Percentiles rank a stretch among this genome's conserved stretches.
These are phyloP conservation scores for Scedosporium dehoogii DNA, from an alignment of 2,329 filamentous ascomycete genomes.

Conservation along the genomic window DNA sequence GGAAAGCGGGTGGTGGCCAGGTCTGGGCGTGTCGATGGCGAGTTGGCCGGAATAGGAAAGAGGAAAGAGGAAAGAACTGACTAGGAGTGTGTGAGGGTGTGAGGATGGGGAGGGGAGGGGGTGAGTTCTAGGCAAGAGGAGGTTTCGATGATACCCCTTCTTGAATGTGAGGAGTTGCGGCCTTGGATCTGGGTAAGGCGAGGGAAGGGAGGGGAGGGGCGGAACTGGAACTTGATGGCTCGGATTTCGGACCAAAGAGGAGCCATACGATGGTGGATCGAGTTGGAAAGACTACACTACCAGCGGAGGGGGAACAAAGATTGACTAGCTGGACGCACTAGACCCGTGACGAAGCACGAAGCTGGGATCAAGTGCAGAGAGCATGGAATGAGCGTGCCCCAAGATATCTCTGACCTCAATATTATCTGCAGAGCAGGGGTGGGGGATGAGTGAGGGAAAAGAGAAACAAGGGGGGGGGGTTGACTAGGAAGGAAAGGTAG, in stretches of 20 bases:
- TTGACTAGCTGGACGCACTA: not conserved
- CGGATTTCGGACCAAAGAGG: too few relatives aligned
- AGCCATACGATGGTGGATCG: constrained; percentile 1
- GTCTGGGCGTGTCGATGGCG: not conserved
- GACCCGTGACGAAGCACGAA: not conserved
- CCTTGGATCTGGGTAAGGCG: too few relatives aligned
- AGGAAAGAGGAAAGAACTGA: not conserved
- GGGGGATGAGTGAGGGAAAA: too few relatives aligned
- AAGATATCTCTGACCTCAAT: too few relatives aligned
- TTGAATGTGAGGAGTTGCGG: too few relatives aligned
- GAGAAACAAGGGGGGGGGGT: too few relatives aligned
- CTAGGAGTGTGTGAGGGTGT: not conserved
- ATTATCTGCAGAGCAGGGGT: too few relatives aligned
- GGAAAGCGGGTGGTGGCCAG: not conserved
- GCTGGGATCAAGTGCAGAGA: not conserved
- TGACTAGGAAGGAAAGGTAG: too few relatives aligned
- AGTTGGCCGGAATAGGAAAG: constrained; percentile 4
- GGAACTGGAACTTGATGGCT: too few relatives aligned
- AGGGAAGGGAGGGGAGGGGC: too few relatives aligned
- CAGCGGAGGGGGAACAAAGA: not conserved
- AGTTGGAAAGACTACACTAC: not conserved
- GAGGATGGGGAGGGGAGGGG: not conserved
- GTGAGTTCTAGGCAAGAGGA: not conserved
- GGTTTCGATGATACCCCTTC: not conserved
- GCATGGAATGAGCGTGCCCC: too few relatives aligned